Conservation (phyloP, 148 eudicot genomes). For the Rhododendron simsii region DNA sequence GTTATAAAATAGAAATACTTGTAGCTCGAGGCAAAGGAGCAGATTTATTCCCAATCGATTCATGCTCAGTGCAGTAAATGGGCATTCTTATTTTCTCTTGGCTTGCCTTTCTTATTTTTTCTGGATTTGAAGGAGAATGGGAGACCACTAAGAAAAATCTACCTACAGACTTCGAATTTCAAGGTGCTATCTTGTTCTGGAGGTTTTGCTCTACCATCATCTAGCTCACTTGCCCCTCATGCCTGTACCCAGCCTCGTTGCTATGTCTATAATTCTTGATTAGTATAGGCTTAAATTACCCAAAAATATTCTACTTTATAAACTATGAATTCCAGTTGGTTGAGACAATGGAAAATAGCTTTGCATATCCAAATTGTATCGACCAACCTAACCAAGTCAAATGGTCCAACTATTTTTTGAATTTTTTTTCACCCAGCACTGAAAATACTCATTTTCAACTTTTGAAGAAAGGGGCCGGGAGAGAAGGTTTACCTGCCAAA, state of each 20-base stretch:
- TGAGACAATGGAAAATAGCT: background rate
- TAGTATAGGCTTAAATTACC: background rate
- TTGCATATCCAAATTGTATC: background rate
- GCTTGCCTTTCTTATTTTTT: background rate
- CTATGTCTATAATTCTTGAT: background rate
- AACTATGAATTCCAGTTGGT: background rate
- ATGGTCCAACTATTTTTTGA: background rate
- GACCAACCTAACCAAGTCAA: background rate
- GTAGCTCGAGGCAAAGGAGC: background rate
- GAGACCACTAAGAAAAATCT: background rate
- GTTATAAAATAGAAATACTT: conserved; percentile 22
- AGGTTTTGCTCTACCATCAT: background rate
- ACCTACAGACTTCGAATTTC: background rate
- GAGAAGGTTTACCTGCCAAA: conserved; percentile 73
- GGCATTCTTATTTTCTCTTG: background rate
- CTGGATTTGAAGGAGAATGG: background rate
- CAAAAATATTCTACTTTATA: background rate
- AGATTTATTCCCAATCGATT: conserved; percentile 11
- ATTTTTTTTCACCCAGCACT: background rate
- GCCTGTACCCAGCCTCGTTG: background rate
- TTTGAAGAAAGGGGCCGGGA: background rate
- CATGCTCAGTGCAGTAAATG: conserved; percentile 16
- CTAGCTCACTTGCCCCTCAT: background rate
- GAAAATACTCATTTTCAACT: background rate
- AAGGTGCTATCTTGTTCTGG: background rate